Percentiles rank a stretch among this genome's conserved stretches.
Conservation (phyloP, 495 filamentous ascomycete genomes). For the Halenospora varia region DNA sequence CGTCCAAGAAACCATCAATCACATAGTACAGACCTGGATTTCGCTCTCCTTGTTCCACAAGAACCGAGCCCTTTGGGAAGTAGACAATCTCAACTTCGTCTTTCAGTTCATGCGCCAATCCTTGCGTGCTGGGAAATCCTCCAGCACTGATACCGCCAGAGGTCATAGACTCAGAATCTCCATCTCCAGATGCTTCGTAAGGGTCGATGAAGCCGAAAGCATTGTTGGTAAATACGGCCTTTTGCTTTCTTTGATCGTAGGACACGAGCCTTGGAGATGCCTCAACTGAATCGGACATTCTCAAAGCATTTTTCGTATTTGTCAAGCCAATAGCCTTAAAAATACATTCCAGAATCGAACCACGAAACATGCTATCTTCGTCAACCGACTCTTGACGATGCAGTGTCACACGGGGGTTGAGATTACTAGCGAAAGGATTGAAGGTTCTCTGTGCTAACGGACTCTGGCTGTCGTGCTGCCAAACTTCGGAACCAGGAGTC, state of each 20-base stretch:
- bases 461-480: conserved; percentile 32
- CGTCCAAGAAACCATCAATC: conserved; percentile 94
- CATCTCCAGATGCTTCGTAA: conserved; percentile 75
- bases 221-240: conserved; percentile 70
- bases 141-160: conserved; percentile 48
- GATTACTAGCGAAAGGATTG: conserved; percentile 53
- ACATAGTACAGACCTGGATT: conserved; percentile 97
- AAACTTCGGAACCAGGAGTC: conserved; percentile 30
- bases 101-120: conserved; percentile 67
- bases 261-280: conserved; percentile 81
- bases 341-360: conserved; percentile 90
- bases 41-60: conserved; percentile 96
- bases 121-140: conserved; percentile 38
- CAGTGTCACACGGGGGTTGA: conserved; percentile 42
- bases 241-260: conserved; percentile 79
- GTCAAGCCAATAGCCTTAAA: conserved; percentile 90
- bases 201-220: conserved; percentile 95
- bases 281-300: conserved; percentile 69
- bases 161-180: conserved; percentile 81
- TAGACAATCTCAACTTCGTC: conserved; percentile 97
- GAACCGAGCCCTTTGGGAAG: conserved; percentile 88
- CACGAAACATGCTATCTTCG: conserved; percentile 82
- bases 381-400: conserved; percentile 73
- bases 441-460: conserved; percentile 58
- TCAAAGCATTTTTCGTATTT: conserved; percentile 58